These are phyloP conservation scores for Tympanopsis confertula DNA, from an alignment of 2,329 filamentous ascomycete genomes.

Conservation along the genomic window DNA sequence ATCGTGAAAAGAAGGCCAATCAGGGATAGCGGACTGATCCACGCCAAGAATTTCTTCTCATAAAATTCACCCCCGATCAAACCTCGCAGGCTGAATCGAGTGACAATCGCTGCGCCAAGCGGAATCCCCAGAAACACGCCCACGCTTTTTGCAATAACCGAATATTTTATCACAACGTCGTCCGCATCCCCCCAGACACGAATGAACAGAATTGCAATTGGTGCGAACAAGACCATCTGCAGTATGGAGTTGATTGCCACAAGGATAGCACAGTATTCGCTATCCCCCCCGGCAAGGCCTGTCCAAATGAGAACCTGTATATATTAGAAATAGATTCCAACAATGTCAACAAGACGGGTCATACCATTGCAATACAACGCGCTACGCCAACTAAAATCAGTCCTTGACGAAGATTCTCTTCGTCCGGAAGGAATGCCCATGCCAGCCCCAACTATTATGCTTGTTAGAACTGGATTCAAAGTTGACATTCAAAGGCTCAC, in stretches of 20 bases:
- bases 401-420: conserved; percentile 24
- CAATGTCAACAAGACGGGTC: conserved; percentile 4
- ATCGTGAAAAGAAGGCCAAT: conserved; percentile 55
- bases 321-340: not conserved
- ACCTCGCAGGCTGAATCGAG: conserved; percentile 32
- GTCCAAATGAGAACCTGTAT: conserved; percentile 49
- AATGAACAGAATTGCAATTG: conserved; percentile 35
- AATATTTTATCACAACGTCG: conserved; percentile 20
- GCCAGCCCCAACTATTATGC: conserved; percentile 26
- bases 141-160: conserved; percentile 43
- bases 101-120: conserved; percentile 45
- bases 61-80: conserved; percentile 32
- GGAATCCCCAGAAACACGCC: conserved; percentile 55
- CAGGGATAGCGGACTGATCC: conserved; percentile 43
- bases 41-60: conserved; percentile 39
- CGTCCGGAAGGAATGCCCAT: conserved; percentile 23
- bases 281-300: conserved; percentile 45
- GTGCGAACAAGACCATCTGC: conserved; percentile 36
- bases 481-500: conserved; percentile 14
- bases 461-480: conserved; percentile 1
- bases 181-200: conserved; percentile 25
- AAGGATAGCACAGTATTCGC: conserved; percentile 48
- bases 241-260: conserved; percentile 36
- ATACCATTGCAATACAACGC: conserved; percentile 54
- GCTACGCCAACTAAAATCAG: conserved; percentile 52